Evolutionary conservation across 441 rosid species (phyloP).

Genomic region (Populus hybrid): DNA sequence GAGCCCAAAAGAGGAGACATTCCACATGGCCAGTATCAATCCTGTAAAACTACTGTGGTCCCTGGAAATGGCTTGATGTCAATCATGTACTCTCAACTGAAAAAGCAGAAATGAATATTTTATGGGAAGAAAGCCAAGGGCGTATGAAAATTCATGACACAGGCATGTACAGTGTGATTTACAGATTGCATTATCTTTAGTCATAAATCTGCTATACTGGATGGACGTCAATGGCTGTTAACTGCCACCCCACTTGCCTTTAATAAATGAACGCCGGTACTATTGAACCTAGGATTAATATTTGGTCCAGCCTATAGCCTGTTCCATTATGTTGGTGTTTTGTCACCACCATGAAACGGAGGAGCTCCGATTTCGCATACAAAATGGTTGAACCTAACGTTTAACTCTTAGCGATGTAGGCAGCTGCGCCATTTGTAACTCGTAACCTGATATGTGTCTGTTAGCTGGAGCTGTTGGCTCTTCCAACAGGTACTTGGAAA

Average conservation of each 20-base stretch:
- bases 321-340: neutral
- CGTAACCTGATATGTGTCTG: neutral
- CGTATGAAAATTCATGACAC: neutral
- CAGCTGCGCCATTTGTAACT: neutral
- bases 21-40: neutral
- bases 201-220: neutral
- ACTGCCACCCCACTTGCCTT: neutral
- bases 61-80: neutral
- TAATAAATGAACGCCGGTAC: neutral
- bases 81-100: neutral
- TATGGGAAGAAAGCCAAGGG: neutral
- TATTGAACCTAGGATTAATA: neutral
- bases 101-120: neutral
- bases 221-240: neutral
- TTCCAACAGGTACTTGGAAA: no score
- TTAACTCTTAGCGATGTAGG: neutral
- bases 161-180: neutral
- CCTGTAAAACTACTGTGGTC: neutral
- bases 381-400: neutral
- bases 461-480: neutral
- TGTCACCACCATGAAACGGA: neutral
- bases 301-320: neutral
- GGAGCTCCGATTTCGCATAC: neutral
- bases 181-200: neutral
- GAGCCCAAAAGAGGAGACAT: neutral